Evolutionary conservation across 305 asterid genomes (phyloP).

Genomic region (Fraxinus sp.): DNA sequence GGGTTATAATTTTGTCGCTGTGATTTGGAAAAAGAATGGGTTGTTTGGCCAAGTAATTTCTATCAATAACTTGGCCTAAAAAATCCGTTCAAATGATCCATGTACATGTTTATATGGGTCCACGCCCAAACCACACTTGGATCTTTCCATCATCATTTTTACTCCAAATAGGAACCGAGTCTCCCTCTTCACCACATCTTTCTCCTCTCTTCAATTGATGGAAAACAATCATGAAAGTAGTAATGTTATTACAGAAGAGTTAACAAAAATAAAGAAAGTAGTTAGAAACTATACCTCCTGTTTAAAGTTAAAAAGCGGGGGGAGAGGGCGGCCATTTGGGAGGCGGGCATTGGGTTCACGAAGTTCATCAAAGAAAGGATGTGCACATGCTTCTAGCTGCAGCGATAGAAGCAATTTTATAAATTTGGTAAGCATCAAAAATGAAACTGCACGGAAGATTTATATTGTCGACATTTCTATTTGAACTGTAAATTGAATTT

Average conservation of each 20-base stretch:
- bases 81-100: background rate
- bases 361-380: slow-evolving; percentile 96
- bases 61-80: background rate
- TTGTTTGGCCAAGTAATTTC: background rate
- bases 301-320: slow-evolving; percentile 85
- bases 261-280: background rate
- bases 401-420: slow-evolving; percentile 10
- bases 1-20: background rate
- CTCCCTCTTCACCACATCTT: background rate
- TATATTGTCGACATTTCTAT: background rate
- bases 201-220: background rate
- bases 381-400: slow-evolving; percentile 97
- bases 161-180: background rate
- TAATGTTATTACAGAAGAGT: background rate
- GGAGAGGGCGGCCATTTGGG: slow-evolving; percentile 82
- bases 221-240: background rate
- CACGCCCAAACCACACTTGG: background rate
- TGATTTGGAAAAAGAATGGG: background rate
- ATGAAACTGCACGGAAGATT: slow-evolving; percentile 9
- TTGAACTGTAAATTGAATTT: background rate
- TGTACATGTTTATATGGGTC: background rate
- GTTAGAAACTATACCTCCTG: slow-evolving; percentile 64
- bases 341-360: slow-evolving; percentile 85
- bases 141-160: background rate
- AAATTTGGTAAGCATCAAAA: background rate